phyloP scores from a whole-genome alignment of 2,329 filamentous ascomycete genomes.

The Botrytis tulipae region DNA sequence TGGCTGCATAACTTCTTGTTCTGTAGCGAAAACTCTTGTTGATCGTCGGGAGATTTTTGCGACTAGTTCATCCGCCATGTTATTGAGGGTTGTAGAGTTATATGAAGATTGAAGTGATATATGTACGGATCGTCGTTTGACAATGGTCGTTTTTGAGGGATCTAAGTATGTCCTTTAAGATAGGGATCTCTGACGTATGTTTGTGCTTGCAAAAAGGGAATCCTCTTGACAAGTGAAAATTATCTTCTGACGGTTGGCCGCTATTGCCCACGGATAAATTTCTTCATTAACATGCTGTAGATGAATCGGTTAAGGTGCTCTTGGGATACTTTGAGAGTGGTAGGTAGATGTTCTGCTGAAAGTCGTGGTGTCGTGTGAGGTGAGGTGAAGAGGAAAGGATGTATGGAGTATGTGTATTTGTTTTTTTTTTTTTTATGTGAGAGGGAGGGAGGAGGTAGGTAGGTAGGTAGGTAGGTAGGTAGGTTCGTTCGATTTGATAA shows the following conservation, averaged over 20 bases:
- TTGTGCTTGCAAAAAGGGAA: neutral
- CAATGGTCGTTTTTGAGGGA: neutral
- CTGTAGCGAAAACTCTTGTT: slow-evolving; percentile 27
- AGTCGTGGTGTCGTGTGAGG: neutral
- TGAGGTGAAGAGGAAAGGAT: neutral
- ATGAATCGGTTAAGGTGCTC: neutral
- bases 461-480: too few relatives aligned
- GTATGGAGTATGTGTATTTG: neutral
- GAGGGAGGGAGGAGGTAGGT: neutral
- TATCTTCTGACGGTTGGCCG: neutral
- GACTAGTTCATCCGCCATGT: slow-evolving; percentile 22
- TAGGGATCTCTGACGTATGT: neutral
- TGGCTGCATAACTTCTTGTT: slow-evolving; percentile 23
- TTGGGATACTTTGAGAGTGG: neutral
- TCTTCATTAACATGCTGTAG: neutral
- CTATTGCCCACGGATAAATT: neutral
- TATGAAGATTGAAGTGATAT: neutral
- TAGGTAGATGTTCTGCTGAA: neutral
- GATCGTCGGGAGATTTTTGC: slow-evolving; percentile 29
- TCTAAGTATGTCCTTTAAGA: neutral
- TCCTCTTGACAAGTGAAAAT: slow-evolving; percentile 11
- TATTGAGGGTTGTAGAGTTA: neutral
- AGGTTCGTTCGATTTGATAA: neutral
- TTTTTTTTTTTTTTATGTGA: neutral
- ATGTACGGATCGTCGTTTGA: neutral